A percentile compares a stretch with the other conserved stretches of the same genome.
Evolutionary conservation across 805 yeast genomes (phyloP).

Genomic region (Metschnikowia lunata): DNA sequence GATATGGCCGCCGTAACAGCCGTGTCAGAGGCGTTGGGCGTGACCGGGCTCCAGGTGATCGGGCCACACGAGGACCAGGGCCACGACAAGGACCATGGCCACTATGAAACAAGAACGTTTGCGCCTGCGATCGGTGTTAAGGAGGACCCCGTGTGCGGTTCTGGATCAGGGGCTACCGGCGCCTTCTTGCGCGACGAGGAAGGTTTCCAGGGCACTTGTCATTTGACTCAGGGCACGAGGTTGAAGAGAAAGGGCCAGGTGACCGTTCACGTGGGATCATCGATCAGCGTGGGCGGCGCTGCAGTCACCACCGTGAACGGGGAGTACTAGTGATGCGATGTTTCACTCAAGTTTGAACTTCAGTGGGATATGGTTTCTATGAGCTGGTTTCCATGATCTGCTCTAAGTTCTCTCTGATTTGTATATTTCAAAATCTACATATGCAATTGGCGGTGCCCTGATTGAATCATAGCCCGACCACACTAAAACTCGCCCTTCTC

Average conservation of each 20-base stretch:
- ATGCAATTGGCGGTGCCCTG: no score
- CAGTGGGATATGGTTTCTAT: neutral
- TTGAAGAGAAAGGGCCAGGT: conserved; percentile 38
- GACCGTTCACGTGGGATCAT: conserved; percentile 11
- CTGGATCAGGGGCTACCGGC: conserved; percentile 38
- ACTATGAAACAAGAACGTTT: conserved; percentile 41
- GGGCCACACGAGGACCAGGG: conserved; percentile 23
- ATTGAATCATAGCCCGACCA: no score
- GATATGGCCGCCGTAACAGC: conserved; percentile 22
- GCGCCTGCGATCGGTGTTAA: conserved; percentile 30
- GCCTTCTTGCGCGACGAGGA: conserved; percentile 17
- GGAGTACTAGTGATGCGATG: neutral
- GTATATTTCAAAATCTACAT: neutral
- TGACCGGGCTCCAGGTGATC: conserved; percentile 36
- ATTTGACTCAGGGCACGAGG: conserved; percentile 21
- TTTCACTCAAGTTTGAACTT: no score
- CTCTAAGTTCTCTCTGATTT: neutral
- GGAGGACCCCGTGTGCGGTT: conserved; percentile 58
- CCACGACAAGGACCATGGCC: conserved; percentile 6
- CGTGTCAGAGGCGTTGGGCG: conserved; percentile 16
- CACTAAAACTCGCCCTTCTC: conserved; percentile 40
- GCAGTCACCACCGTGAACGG: conserved; percentile 24
- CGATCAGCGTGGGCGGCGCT: conserved; percentile 37
- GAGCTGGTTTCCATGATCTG: neutral
- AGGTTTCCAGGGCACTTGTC: conserved; percentile 3